Conservation (phyloP, 495 filamentous ascomycete species). For the Parathielavia hyrcaniae region DNA sequence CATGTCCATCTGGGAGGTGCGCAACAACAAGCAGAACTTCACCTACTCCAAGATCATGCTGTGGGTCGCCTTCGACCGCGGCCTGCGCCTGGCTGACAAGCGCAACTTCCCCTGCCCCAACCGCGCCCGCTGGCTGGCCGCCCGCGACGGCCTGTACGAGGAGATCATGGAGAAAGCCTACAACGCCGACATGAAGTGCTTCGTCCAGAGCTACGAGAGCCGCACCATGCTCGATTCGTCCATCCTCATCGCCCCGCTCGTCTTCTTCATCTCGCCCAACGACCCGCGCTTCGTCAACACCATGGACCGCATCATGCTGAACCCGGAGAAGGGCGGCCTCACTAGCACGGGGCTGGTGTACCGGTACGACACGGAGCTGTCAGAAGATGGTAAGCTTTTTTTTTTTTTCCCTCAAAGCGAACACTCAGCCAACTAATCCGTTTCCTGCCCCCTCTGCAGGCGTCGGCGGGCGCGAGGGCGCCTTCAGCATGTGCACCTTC, state of each 20-base stretch:
- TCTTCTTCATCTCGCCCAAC: conserved; percentile 69
- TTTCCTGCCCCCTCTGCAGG: conserved; percentile 35
- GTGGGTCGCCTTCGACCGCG: conserved; percentile 70
- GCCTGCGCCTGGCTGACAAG: conserved; percentile 62
- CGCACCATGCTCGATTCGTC: conserved; percentile 61
- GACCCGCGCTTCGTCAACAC: conserved; percentile 66
- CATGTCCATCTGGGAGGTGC: conserved; percentile 76
- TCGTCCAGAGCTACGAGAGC: conserved; percentile 66
- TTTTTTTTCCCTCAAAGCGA: no score
- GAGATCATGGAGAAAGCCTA: conserved; percentile 66
- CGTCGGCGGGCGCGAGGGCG: conserved; percentile 67
- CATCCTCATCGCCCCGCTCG: conserved; percentile 64
- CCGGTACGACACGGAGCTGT: conserved; percentile 58
- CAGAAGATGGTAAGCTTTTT: conserved; percentile 55
- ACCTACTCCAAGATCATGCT: conserved; percentile 70
- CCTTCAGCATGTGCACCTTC: conserved; percentile 73
- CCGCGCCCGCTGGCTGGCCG: conserved; percentile 53
- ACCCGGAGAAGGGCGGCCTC: conserved; percentile 64
- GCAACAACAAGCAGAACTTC: conserved; percentile 65
- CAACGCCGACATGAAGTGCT: conserved; percentile 56
- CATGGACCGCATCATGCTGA: conserved; percentile 58
- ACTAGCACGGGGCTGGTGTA: conserved; percentile 66
- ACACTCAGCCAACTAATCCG: not conserved
- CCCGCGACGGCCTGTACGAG: conserved; percentile 60
- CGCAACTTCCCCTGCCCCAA: conserved; percentile 63